These are phyloP conservation scores for Allodekkera sacchari DNA, from an alignment of 805 yeast species.

Conservation along the genomic window DNA sequence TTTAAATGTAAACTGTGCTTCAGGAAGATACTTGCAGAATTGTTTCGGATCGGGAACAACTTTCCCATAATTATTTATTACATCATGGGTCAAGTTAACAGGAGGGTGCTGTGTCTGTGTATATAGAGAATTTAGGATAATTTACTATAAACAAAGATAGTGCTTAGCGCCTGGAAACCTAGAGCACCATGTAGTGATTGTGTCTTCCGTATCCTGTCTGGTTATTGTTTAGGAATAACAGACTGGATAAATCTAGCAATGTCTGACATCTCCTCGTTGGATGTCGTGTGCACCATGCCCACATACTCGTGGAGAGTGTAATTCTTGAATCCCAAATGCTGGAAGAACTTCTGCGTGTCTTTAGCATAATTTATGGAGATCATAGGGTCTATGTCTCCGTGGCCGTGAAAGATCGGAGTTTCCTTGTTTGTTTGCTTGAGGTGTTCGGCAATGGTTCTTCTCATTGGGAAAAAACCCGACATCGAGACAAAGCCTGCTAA, in stretches of 20 bases:
- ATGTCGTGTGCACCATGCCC: conserved; percentile 62
- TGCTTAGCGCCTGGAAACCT: no score
- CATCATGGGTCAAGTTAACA: no score
- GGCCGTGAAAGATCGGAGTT: conserved; percentile 83
- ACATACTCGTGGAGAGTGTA: conserved; percentile 46
- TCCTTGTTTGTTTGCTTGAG: conserved; percentile 35
- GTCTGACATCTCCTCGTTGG: conserved; percentile 57
- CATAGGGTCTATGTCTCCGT: conserved; percentile 73
- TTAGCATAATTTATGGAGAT: conserved; percentile 36
- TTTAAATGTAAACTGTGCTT: no score
- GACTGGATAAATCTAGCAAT: conserved; percentile 37
- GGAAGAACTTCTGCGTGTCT: conserved; percentile 35
- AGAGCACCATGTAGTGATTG: no score
- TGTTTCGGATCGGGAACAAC: no score
- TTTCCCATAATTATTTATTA: no score
- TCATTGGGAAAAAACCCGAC: conserved; percentile 62
- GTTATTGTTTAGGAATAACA: conserved; percentile 13
- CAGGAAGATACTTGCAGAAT: no score
- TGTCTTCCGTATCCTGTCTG: no score
- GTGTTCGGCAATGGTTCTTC: conserved; percentile 15
- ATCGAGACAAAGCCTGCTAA: conserved; percentile 73
- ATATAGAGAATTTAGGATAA: no score
- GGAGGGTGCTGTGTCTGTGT: no score
- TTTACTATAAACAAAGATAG: no score
- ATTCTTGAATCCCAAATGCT: conserved; percentile 34